phyloP scores from a whole-genome alignment of 805 yeast species.

The Candida pini region DNA sequence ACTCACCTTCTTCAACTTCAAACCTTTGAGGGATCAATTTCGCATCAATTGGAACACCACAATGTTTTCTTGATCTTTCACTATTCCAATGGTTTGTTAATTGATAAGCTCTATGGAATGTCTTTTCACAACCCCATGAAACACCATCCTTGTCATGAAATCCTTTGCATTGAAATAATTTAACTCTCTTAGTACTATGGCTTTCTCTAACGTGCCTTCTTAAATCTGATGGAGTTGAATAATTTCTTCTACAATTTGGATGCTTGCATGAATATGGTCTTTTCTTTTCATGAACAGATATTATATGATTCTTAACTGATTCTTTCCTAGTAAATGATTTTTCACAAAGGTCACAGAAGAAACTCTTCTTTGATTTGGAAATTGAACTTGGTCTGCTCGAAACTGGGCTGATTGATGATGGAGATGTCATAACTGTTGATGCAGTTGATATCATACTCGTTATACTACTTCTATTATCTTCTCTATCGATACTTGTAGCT shows the following conservation, averaged over 20 bases:
- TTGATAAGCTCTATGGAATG: slow-evolving; percentile 17
- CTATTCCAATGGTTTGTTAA: slow-evolving; percentile 18
- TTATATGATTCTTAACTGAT: slow-evolving; percentile 16
- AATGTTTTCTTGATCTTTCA: slow-evolving; percentile 11
- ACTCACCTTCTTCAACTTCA: too few species aligned
- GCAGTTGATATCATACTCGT: too few species aligned
- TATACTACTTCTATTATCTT: too few species aligned
- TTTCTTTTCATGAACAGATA: slow-evolving; percentile 14
- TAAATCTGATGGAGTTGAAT: slow-evolving; percentile 17
- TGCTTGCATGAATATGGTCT: slow-evolving; percentile 14
- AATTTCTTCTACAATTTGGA: slow-evolving; percentile 6
- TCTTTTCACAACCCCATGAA: slow-evolving; percentile 16
- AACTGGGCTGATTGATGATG: too few species aligned
- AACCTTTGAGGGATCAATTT: too few species aligned
- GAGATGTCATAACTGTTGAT: too few species aligned
- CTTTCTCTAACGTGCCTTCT: slow-evolving; percentile 16
- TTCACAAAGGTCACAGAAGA: slow-evolving; percentile 10
- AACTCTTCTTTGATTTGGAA: slow-evolving; percentile 8
- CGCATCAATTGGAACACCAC: slow-evolving; percentile 14
- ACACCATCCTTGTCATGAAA: slow-evolving; percentile 1
- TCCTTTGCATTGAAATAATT: slow-evolving; percentile 13
- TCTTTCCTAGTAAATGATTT: slow-evolving; percentile 16
- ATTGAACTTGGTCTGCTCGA: too few species aligned
- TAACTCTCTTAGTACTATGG: slow-evolving; percentile 8
- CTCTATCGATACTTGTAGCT: too few species aligned